Percentiles rank a stretch among this genome's conserved stretches.
Conservation (phyloP, 192 early-diverging fungal genomes). For the Coemansia sp. region DNA sequence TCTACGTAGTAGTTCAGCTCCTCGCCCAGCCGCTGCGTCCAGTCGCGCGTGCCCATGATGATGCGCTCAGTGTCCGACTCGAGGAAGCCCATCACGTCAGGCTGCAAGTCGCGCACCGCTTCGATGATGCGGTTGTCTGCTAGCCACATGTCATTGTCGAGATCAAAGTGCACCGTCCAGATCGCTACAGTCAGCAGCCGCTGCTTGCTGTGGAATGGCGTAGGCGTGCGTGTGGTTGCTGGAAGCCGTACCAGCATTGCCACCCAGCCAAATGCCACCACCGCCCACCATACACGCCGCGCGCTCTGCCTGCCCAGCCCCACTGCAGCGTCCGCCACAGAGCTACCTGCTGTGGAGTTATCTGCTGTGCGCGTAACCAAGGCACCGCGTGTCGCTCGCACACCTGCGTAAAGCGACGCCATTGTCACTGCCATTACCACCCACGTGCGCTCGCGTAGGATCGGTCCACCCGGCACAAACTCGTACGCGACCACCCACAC, state of each 20-base stretch:
- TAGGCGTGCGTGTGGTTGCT: slow-evolving; percentile 52
- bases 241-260: slow-evolving; percentile 56
- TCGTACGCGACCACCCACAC: slow-evolving; percentile 83
- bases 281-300: slow-evolving; percentile 15
- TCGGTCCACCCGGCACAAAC: slow-evolving; percentile 76
- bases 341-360: background rate
- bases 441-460: slow-evolving; percentile 73
- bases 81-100: slow-evolving; percentile 78
- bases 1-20: slow-evolving; percentile 75
- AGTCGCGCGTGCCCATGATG: slow-evolving; percentile 84
- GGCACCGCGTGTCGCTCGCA: slow-evolving; percentile 51
- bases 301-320: slow-evolving; percentile 12
- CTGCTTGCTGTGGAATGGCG: slow-evolving; percentile 62
- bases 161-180: slow-evolving; percentile 85
- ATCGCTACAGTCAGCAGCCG: slow-evolving; percentile 73
- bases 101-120: slow-evolving; percentile 71
- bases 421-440: slow-evolving; percentile 64
- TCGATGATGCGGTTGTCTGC: slow-evolving; percentile 70
- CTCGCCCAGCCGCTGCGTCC: slow-evolving; percentile 74
- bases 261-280: slow-evolving; percentile 21
- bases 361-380: slow-evolving; percentile 12
- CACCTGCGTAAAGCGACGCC: slow-evolving; percentile 55
- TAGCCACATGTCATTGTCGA: slow-evolving; percentile 85
- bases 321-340: background rate
- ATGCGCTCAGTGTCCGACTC: slow-evolving; percentile 77